Evolutionary conservation across 805 yeast species (phyloP), one percentile per base, ranked within the genome.

Genomic region (Ascoidea rubescens): DNA sequence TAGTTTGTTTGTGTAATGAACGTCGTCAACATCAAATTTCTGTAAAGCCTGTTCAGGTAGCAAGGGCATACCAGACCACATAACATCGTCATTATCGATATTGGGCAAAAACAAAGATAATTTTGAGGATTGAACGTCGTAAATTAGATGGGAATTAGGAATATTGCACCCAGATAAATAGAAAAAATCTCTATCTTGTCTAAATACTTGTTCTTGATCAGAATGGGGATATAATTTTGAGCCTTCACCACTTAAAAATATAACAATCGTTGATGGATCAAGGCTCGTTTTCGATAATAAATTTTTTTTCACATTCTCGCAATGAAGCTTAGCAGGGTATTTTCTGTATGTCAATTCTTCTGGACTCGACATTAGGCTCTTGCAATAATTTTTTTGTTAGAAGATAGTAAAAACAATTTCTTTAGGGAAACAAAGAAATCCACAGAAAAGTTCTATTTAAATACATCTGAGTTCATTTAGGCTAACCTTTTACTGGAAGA

Each of bases 11-110:
- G 73, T 75, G 60, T 83, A 86, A 53, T 77, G 65, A 48, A 90
- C 95, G 47, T 79, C 84, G 64, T 93, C 98, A 33, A 88, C 90
- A 60, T 91, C 96, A 59, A 68, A 91, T 55, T 71, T 73, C 21
- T 70, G 63, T 49, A 65, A 51, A 0, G 96, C 96, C 17, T 83
- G 81, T 48, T 82, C 82, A 3, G 73, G 56, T 45, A 78, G 69
- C 51, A 87, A 56, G 5, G 99, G 99, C 66, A 84, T 62, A 0
- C 99, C 99, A 53, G 93, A 82, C 99, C 99, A 91, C 88, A 93
- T 84, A 46, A 91, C 84, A 62, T 87, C 96, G 47, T 93, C 98
- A 47, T 75, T 68, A 62, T 89, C 96, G 45, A 91, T 73, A 51
- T 84, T 77, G 0, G 98, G 97, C 50, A 93, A 71, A 61, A 84